These are phyloP conservation scores for Fusarium equiseti DNA, from an alignment of 2,329 filamentous ascomycete genomes.

Conservation along the genomic window DNA sequence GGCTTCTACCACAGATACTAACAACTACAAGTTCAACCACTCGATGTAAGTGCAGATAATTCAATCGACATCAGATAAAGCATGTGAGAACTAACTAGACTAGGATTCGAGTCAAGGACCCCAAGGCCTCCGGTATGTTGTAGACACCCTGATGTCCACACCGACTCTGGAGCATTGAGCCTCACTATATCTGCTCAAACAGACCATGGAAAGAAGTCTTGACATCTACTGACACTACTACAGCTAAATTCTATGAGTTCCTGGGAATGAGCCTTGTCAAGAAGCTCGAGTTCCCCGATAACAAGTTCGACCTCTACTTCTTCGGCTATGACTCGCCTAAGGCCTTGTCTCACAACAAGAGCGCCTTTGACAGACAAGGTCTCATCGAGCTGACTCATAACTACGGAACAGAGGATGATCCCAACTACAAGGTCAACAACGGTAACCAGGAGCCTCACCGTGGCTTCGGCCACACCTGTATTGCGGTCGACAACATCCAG, in stretches of 20 bases:
- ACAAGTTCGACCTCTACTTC: conserved; percentile 96
- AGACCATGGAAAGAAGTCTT: background rate
- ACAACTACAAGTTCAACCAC: conserved; percentile 88
- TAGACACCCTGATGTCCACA: conserved; percentile 41
- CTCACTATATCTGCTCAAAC: conserved; percentile 1
- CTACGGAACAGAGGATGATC: conserved; percentile 90
- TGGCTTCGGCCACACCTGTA: conserved; percentile 87
- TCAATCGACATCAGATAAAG: background rate
- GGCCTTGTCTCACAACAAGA: conserved; percentile 78
- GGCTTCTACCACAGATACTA: conserved; percentile 78
- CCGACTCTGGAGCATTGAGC: background rate
- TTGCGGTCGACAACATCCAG: conserved; percentile 86
- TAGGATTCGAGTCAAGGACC: conserved; percentile 95
- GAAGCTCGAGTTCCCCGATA: conserved; percentile 84
- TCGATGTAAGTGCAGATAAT: conserved; percentile 73
- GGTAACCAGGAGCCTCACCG: conserved; percentile 91
- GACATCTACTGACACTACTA: conserved; percentile 9
- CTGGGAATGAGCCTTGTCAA: conserved; percentile 88
- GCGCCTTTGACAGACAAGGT: conserved; percentile 84
- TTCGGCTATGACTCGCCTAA: conserved; percentile 85
- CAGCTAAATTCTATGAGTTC: conserved; percentile 93
- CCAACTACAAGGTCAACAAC: conserved; percentile 83
- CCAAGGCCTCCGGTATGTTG: conserved; percentile 76
- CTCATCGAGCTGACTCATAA: conserved; percentile 87
- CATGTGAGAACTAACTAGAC: conserved; percentile 31